phyloP scores from a whole-genome alignment of 192 early-diverging fungal genomes.

The Podila epicladia region DNA sequence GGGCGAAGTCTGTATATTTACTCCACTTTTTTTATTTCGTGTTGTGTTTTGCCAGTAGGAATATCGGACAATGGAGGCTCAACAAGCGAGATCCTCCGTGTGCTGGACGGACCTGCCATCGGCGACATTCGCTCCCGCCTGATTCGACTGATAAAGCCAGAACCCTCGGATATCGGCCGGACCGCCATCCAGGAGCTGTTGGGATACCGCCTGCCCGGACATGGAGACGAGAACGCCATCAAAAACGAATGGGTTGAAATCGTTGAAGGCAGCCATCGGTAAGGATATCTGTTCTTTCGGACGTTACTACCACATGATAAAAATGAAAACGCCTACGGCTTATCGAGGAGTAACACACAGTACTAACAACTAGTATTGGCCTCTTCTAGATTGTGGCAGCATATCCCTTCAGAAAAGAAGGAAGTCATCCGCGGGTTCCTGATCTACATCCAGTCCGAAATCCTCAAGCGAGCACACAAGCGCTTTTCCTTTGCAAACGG shows the following conservation, averaged over 20 bases:
- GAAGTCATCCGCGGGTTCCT: slow-evolving; percentile 80
- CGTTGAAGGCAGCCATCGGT: slow-evolving; percentile 78
- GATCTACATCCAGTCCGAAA: slow-evolving; percentile 72
- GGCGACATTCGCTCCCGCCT: slow-evolving; percentile 77
- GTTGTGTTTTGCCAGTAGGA: slow-evolving; percentile 54
- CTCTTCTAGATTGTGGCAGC: slow-evolving; percentile 55
- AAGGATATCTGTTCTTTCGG: slow-evolving; percentile 11
- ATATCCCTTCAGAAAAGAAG: slow-evolving; percentile 64
- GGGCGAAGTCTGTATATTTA: too few relatives aligned
- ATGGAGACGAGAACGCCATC: slow-evolving; percentile 62
- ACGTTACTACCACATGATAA: not conserved
- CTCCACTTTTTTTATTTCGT: not conserved
- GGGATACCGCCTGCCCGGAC: slow-evolving; percentile 71
- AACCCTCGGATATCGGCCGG: slow-evolving; percentile 62
- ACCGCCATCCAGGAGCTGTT: slow-evolving; percentile 74
- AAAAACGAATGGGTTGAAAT: slow-evolving; percentile 79
- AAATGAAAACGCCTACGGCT: not conserved
- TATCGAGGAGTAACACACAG: not conserved
- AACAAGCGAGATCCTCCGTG: slow-evolving; percentile 73
- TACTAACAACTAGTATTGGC: not conserved
- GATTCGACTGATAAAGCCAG: slow-evolving; percentile 70
- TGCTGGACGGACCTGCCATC: slow-evolving; percentile 80
- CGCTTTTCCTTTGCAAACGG: slow-evolving; percentile 79
- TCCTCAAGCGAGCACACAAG: slow-evolving; percentile 68
- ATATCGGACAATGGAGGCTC: slow-evolving; percentile 80